Conservation (phyloP, 305 asterid genomes). For the Fraxinus paxiana region DNA sequence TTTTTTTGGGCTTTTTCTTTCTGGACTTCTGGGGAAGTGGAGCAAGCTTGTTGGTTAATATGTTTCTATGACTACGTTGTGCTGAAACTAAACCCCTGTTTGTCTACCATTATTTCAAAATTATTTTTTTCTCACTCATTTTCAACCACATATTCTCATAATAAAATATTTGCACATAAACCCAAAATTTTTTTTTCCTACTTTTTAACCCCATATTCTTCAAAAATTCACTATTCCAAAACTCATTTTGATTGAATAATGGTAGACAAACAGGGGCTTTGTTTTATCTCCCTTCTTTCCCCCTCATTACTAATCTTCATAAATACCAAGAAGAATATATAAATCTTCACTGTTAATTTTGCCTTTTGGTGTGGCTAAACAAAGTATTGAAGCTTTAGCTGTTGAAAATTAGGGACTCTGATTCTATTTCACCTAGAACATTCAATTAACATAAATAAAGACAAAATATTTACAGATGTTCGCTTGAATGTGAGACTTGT, state of each 20-base stretch:
- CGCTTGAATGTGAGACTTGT: not conserved
- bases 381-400: not conserved
- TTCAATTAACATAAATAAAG: too few species aligned
- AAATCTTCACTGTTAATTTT: not conserved
- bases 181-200: too few species aligned
- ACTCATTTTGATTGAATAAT: too few species aligned
- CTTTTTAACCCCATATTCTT: too few species aligned
- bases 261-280: not conserved
- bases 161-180: too few species aligned
- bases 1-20: not conserved
- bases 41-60: not conserved
- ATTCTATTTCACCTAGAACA: not conserved
- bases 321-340: not conserved
- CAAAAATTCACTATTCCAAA: not conserved
- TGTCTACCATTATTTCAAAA: too few species aligned
- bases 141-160: not conserved
- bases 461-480: not conserved
- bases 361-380: not conserved
- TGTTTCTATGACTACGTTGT: not conserved
- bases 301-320: not conserved
- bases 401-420: not conserved
- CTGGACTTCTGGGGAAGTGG: not conserved
- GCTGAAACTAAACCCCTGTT: not conserved
- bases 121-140: too few species aligned
- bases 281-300: not conserved